Conservation (phyloP, 164 flowering plant genomes). For the Nymphaea thermarum region DNA sequence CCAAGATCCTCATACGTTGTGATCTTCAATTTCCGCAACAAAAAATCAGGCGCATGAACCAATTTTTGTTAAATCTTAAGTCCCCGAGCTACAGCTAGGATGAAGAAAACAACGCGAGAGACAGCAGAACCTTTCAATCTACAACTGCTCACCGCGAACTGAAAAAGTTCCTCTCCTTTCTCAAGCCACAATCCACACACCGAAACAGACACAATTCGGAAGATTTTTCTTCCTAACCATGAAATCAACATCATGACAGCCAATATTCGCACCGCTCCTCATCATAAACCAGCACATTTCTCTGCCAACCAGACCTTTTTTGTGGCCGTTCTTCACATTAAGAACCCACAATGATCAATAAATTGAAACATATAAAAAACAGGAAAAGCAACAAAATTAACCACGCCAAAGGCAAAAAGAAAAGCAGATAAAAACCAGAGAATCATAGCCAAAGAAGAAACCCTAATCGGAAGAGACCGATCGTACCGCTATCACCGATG, state of each 20-base stretch:
- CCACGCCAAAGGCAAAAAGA: background rate
- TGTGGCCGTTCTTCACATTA: too few species aligned
- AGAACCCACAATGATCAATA: background rate
- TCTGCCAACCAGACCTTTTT: background rate
- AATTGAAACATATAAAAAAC: background rate
- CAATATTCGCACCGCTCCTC: too few species aligned
- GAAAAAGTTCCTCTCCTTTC: background rate
- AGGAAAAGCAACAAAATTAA: background rate
- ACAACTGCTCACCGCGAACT: background rate
- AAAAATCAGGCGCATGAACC: background rate
- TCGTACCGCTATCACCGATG: conserved; percentile 55
- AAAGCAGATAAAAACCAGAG: background rate
- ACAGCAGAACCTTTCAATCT: background rate
- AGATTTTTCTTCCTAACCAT: background rate
- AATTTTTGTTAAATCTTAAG: too few species aligned
- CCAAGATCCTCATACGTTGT: background rate
- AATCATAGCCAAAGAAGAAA: background rate
- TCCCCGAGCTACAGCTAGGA: too few species aligned
- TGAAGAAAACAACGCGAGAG: background rate
- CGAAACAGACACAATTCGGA: background rate
- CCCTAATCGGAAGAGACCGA: background rate
- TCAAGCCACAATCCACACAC: background rate
- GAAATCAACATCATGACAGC: background rate
- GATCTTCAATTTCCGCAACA: background rate
- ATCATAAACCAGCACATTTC: too few species aligned